Percentiles rank a stretch among this genome's conserved stretches.
These are phyloP conservation scores for Beauveria rudraprayagi DNA, from an alignment of 2,329 filamentous ascomycete species.

Conservation along the genomic window DNA sequence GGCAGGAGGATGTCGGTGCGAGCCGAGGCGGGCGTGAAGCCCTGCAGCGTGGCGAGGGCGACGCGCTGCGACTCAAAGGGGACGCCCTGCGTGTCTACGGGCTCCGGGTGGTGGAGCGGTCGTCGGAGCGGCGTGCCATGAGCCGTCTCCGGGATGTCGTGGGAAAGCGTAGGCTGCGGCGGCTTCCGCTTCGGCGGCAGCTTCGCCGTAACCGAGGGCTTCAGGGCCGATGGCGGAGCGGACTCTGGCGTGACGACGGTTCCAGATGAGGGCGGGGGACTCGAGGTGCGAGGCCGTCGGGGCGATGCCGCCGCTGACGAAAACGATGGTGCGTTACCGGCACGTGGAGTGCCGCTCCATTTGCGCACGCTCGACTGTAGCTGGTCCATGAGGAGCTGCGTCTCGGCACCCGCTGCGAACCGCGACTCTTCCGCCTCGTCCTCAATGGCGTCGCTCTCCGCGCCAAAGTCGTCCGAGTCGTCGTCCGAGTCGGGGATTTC, in stretches of 20 bases:
- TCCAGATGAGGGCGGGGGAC: not conserved
- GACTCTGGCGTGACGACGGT: conserved; percentile 1
- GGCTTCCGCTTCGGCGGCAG: not conserved
- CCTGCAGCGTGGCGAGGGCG: conserved; percentile 38
- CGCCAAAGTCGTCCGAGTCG: conserved; percentile 23
- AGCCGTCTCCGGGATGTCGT: conserved; percentile 11
- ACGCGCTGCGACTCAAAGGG: conserved; percentile 40
- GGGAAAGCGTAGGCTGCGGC: not conserved
- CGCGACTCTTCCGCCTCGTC: conserved; percentile 13
- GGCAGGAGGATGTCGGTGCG: conserved; percentile 48
- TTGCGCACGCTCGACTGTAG: conserved; percentile 14
- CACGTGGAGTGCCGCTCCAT: conserved; percentile 3
- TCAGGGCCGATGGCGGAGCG: not conserved
- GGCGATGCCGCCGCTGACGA: not conserved
- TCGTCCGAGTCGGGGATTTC: conserved; percentile 47
- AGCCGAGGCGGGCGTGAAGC: conserved; percentile 39
- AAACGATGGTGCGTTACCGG: not conserved
- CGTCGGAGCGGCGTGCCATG: conserved; percentile 17
- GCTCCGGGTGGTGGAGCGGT: conserved; percentile 20
- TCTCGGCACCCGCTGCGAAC: conserved; percentile 25
- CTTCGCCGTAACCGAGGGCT: not conserved
- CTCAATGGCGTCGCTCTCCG: conserved; percentile 12
- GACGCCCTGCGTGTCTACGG: conserved; percentile 21
- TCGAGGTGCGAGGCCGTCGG: not conserved
- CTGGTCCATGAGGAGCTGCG: conserved; percentile 26